Base-by-base conservation (phyloP, 257 asterid genomes). In the Solanum pennellii region DNA sequence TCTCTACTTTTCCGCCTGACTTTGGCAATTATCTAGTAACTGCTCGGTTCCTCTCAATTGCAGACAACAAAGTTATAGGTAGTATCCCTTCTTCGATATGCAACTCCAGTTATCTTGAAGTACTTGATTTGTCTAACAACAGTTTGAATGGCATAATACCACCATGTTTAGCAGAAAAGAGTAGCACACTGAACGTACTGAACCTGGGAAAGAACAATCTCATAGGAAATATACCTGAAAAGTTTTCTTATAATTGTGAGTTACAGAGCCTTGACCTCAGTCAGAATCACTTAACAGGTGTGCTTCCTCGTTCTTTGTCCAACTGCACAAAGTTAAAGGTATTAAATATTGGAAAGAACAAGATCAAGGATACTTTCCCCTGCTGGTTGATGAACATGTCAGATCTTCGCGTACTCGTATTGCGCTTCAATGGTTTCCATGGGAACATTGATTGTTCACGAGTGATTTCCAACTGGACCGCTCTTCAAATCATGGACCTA, bases 401-500 rank as follows among this genome's bases (percentile, higher is more conserved):
- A 86, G 82, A 86, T 62, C 86, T 95, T 91, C 94, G 87, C 1
- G 93, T 94, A 23, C 94, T 94, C 31, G 94, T 93, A 31, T 83
- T 94, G 83, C 90, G 92, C 15, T 88, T 60, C 83, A 95, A 95
- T 89, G 87, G 41, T 15, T 93, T 95, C 82, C 87, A 92, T 39
- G 98, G 98, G 59, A 86, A 82, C 25, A 68, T 93, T 7, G 23
- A 5, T 25, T 91, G 96, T 60, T 75, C 79, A 3, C 83, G 59
- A 9, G 44, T 62, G 31, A 87, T 82, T 1, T 82, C 86, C 76
- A 90, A 88, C 90, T 94, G 96, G 98, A 87, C 92, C 12, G 88
- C 92, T 88, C 94, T 94, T 83, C 98, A 94, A 87, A 92, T 96
- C 85, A 88, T 94, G 16, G 95, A 94, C 71, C 23, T 94, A 56